A percentile compares a stretch with the other conserved stretches of the same genome.
Evolutionary conservation across 2,329 filamentous ascomycete genomes (phyloP).

Genomic region (Lecanosticta acicola): DNA sequence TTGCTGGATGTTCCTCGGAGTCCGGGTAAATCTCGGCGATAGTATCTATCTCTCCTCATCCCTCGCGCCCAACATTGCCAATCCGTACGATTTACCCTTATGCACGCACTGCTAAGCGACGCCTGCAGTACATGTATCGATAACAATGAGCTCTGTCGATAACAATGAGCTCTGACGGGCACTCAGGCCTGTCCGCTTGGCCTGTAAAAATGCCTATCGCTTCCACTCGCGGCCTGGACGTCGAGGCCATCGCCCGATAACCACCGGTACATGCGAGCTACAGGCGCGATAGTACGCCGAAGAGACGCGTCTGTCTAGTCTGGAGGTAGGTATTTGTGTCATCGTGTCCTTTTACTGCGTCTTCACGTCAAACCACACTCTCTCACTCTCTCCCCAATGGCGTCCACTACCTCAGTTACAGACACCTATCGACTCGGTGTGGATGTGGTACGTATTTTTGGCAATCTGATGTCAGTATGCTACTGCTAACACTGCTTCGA

Average conservation of each 20-base stretch:
- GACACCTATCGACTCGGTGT: slow-evolving; percentile 22
- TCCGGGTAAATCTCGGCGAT: neutral
- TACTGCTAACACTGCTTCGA: neutral
- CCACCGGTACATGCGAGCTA: neutral
- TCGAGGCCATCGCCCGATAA: neutral
- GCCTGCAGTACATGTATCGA: neutral
- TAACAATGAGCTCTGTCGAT: no score
- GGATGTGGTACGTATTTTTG: slow-evolving; percentile 20
- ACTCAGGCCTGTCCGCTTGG: no score
- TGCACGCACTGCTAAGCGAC: neutral
- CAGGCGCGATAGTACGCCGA: neutral
- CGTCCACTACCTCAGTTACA: slow-evolving; percentile 8
- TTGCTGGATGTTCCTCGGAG: no score
- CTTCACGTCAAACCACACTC: neutral
- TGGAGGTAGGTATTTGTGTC: slow-evolving; percentile 9
- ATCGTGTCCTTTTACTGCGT: neutral
- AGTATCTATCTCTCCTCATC: neutral
- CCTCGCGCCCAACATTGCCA: neutral
- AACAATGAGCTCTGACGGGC: no score
- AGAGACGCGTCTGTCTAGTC: neutral
- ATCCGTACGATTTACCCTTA: neutral
- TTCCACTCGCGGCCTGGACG: neutral
- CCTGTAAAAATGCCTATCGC: slow-evolving; percentile 4
- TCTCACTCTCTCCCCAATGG: slow-evolving; percentile 8
- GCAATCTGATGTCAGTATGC: no score